Evolutionary conservation across 176 grass and related monocot species (phyloP).

Genomic region (Ananas comosus): DNA sequence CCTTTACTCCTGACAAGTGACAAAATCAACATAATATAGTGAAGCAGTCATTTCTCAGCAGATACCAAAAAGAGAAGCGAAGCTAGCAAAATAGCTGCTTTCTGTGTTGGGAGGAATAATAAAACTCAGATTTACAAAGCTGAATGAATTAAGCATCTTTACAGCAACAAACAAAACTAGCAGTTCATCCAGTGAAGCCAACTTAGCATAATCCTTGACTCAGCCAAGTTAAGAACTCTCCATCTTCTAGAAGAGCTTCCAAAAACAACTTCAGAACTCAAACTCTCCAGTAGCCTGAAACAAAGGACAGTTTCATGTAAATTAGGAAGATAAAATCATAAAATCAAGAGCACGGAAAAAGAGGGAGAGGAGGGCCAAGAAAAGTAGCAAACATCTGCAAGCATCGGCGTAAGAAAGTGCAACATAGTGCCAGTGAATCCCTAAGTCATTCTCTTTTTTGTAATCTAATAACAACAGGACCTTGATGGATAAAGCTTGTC

Average conservation of each 20-base stretch:
- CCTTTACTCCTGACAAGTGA: too few relatives aligned
- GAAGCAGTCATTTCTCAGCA: too few relatives aligned
- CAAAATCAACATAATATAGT: too few relatives aligned
- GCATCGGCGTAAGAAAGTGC: too few relatives aligned
- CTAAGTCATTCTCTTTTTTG: too few relatives aligned
- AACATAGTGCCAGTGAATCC: too few relatives aligned
- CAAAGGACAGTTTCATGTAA: background rate
- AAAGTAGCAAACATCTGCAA: too few relatives aligned
- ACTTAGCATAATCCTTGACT: background rate
- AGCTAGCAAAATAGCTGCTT: background rate
- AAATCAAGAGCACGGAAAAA: background rate
- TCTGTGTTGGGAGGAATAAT: background rate
- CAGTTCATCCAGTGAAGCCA: background rate
- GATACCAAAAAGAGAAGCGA: too few relatives aligned
- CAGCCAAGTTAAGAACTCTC: background rate
- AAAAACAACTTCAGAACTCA: conserved; percentile 31
- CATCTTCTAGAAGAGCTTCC: background rate
- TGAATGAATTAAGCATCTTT: conserved; percentile 6
- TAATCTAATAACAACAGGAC: too few relatives aligned
- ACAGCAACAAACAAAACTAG: background rate
- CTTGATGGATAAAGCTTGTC: too few relatives aligned
- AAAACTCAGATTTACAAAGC: background rate
- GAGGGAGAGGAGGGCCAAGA: background rate
- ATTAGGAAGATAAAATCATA: background rate
- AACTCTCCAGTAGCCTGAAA: conserved; percentile 42